These are phyloP conservation scores for Psilocybe subaeruginosa DNA, from an alignment of 768 basidiomycete genomes.

Conservation along the genomic window DNA sequence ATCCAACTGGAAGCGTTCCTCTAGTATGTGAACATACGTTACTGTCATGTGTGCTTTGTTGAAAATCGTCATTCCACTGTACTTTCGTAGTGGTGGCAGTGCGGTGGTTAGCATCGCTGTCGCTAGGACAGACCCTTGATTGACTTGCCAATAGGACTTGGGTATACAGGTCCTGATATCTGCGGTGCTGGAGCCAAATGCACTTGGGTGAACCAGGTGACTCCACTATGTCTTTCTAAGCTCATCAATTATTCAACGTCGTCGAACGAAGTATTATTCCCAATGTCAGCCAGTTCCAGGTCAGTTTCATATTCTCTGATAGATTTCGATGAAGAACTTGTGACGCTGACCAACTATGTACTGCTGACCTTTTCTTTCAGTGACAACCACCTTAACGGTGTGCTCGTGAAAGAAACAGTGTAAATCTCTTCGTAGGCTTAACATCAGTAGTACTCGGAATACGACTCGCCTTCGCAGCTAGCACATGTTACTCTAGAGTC, in stretches of 20 bases:
- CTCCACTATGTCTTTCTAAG: neutral
- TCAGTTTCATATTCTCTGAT: neutral
- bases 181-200: neutral
- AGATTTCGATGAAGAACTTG: neutral
- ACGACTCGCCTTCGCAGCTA: too few species aligned
- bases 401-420: neutral
- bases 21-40: neutral
- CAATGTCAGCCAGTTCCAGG: slow-evolving; percentile 11
- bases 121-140: neutral
- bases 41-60: neutral
- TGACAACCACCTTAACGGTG: neutral
- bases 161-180: neutral
- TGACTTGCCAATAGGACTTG: neutral
- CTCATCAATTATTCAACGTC: neutral
- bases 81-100: slow-evolving; percentile 10
- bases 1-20: neutral
- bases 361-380: neutral
- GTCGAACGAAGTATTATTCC: slow-evolving; percentile 3
- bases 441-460: too few species aligned
- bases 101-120: slow-evolving; percentile 6
- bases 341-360: neutral
- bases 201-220: slow-evolving; percentile 1
- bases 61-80: neutral
- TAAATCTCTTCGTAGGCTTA: too few species aligned
- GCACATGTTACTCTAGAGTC: too few species aligned